Conservation (phyloP, 139 green algal genomes). For the Chlamydomonas schloesseri region DNA sequence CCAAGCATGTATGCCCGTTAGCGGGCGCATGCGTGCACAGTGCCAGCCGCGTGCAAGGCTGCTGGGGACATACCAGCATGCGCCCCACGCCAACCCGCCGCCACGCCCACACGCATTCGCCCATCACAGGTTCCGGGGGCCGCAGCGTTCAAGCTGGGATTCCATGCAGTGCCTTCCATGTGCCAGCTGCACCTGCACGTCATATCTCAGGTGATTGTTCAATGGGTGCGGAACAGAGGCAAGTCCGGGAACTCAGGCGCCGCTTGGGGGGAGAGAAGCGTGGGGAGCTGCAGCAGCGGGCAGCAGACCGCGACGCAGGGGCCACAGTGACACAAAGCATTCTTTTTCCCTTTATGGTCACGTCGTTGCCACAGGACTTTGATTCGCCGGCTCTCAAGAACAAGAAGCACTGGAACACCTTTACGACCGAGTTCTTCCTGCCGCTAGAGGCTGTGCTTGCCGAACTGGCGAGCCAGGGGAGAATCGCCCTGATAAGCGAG, state of each 20-base stretch:
- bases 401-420: slow-evolving; percentile 90
- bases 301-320: too few relatives aligned
- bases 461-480: slow-evolving; percentile 49
- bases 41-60: too few relatives aligned
- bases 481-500: slow-evolving; percentile 49
- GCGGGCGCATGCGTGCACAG: too few relatives aligned
- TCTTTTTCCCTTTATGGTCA: neutral
- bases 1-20: too few relatives aligned
- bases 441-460: slow-evolving; percentile 49
- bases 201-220: slow-evolving; percentile 70
- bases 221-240: too few relatives aligned
- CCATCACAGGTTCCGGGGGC: neutral
- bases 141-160: slow-evolving; percentile 75
- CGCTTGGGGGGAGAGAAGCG: neutral
- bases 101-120: too few relatives aligned
- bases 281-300: neutral
- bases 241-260: too few relatives aligned
- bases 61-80: too few relatives aligned
- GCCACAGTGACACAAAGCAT: neutral
- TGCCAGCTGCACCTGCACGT: slow-evolving; percentile 92
- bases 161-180: slow-evolving; percentile 86
- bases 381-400: slow-evolving; percentile 73
- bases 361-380: slow-evolving; percentile 55
- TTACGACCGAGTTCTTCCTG: slow-evolving; percentile 82
- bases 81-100: too few relatives aligned